Percentiles rank a stretch among this genome's conserved stretches.
These are phyloP conservation scores for Cyberlindnera xylosilytica DNA, from an alignment of 805 yeast genomes.

Conservation along the genomic window DNA sequence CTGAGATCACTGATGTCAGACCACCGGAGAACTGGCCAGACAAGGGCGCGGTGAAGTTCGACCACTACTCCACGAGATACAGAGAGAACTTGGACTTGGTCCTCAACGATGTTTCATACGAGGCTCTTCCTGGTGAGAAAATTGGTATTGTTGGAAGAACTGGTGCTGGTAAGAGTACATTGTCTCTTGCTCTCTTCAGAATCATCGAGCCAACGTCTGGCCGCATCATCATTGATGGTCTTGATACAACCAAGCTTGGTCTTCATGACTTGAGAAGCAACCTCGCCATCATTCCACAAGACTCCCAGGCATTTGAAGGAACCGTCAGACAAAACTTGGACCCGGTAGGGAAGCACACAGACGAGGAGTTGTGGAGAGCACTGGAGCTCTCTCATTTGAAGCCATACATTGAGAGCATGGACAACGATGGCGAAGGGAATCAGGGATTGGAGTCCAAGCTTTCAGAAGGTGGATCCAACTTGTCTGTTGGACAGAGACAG, in stretches of 20 bases:
- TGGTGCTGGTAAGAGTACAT: conserved; percentile 92
- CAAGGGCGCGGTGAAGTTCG: conserved; percentile 62
- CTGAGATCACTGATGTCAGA: conserved; percentile 59
- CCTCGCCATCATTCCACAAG: conserved; percentile 88
- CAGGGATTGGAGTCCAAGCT: conserved; percentile 49
- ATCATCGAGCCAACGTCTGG: conserved; percentile 77
- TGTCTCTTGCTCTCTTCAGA: conserved; percentile 80
- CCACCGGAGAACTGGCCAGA: conserved; percentile 77
- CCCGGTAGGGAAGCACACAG: conserved; percentile 65
- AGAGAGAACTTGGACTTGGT: conserved; percentile 80
- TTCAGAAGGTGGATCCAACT: conserved; percentile 67
- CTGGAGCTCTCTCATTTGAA: conserved; percentile 77
- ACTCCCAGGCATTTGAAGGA: conserved; percentile 89
- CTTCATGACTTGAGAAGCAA: conserved; percentile 72
- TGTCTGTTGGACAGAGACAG: conserved; percentile 77
- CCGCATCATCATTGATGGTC: conserved; percentile 64
- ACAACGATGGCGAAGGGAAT: conserved; percentile 36
- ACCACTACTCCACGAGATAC: conserved; percentile 75
- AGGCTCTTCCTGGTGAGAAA: conserved; percentile 73
- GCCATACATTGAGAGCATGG: conserved; percentile 54
- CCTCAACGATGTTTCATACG: conserved; percentile 60
- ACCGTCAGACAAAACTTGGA: conserved; percentile 82
- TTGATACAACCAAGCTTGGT: conserved; percentile 62
- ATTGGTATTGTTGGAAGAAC: conserved; percentile 96
- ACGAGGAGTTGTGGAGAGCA: conserved; percentile 81